A percentile compares a stretch with the other conserved stretches of the same genome.
Conservation (phyloP, 2,329 filamentous ascomycete genomes). For the Ramichloridium luteum region DNA sequence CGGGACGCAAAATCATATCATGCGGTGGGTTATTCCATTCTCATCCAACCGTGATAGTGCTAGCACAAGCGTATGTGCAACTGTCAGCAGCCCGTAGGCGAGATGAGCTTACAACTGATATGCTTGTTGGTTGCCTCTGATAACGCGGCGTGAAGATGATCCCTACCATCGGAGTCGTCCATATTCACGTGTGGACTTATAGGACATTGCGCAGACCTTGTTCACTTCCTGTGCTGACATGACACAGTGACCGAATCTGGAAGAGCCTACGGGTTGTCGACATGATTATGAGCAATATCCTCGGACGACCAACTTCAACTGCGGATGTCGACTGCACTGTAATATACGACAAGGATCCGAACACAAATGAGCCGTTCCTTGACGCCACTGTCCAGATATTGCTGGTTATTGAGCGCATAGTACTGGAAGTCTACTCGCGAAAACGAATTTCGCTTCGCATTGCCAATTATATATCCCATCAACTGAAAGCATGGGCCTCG, state of each 20-base stretch:
- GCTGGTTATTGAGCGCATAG: conserved; percentile 36
- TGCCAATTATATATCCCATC: conserved; percentile 29
- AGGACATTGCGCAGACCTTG: too few relatives aligned
- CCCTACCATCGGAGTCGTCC: background rate
- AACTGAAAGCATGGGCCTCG: conserved; percentile 30
- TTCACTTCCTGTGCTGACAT: too few relatives aligned
- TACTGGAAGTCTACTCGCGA: conserved; percentile 35
- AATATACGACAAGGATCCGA: conserved; percentile 25
- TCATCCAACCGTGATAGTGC: too few relatives aligned
- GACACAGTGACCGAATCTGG: conserved; percentile 37
- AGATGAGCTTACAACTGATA: too few relatives aligned
- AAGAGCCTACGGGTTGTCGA: conserved; percentile 42
- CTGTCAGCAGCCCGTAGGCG: too few relatives aligned
- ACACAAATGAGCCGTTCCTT: conserved; percentile 13
- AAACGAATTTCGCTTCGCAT: conserved; percentile 30
- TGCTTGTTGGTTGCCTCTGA: too few relatives aligned
- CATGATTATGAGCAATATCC: conserved; percentile 38
- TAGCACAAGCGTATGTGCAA: too few relatives aligned
- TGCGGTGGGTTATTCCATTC: conserved; percentile 6
- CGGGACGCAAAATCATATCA: conserved; percentile 27
- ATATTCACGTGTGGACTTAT: conserved; percentile 1
- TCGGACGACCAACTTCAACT: conserved; percentile 42
- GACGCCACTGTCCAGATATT: conserved; percentile 35
- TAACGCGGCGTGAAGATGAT: too few relatives aligned
- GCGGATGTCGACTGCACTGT: conserved; percentile 39